Percentiles rank a stretch among this genome's conserved stretches.
phyloP scores from a whole-genome alignment of 306 rosid genomes.

The Prunus mongolica region DNA sequence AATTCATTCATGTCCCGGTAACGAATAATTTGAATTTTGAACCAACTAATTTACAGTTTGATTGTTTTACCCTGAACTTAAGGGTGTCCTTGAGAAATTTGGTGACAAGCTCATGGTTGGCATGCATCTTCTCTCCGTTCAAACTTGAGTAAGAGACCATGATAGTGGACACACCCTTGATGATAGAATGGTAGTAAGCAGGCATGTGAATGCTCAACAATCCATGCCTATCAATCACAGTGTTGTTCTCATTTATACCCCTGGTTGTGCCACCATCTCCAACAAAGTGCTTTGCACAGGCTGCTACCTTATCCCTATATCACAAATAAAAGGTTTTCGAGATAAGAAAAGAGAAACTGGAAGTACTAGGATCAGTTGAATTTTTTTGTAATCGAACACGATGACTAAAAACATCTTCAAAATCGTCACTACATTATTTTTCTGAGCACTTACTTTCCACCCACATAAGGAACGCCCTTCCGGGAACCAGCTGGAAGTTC shows the following conservation, averaged over 20 bases:
- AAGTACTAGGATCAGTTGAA: too few relatives aligned
- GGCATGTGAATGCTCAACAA: too few relatives aligned
- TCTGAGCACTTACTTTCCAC: conserved; percentile 16
- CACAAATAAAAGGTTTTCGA: too few relatives aligned
- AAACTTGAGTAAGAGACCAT: conserved; percentile 19
- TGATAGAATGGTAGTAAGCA: too few relatives aligned
- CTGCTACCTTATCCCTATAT: too few relatives aligned
- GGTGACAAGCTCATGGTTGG: conserved; percentile 1
- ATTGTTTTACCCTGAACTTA: conserved; percentile 9
- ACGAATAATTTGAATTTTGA: background rate
- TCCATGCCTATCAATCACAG: too few relatives aligned
- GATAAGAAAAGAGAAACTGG: background rate
- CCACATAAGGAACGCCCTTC: conserved; percentile 8
- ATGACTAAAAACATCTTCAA: too few relatives aligned
- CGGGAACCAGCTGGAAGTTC: background rate
- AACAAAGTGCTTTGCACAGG: too few relatives aligned
- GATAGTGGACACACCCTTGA: background rate
- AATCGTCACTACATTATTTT: background rate
- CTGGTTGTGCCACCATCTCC: too few relatives aligned
- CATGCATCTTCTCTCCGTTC: conserved; percentile 19
- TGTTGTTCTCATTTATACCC: too few relatives aligned
- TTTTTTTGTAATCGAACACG: too few relatives aligned
- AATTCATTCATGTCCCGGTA: background rate
- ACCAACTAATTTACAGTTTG: background rate
- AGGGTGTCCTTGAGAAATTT: conserved; percentile 9